Evolutionary conservation across 176 grass and related monocot species (phyloP).

Genomic region (Avena atlantica): DNA sequence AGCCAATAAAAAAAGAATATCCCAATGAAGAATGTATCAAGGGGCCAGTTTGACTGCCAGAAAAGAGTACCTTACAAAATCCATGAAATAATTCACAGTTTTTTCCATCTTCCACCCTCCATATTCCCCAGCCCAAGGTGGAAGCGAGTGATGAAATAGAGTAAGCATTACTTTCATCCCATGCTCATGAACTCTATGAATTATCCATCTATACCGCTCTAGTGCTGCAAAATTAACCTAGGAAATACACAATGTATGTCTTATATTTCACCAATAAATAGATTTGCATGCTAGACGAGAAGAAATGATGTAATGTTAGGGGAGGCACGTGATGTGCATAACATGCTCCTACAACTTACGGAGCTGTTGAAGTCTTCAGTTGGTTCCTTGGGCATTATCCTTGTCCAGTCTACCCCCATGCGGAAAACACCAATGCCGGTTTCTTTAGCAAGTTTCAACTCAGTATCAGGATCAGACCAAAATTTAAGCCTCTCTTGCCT

Average conservation of each 20-base stretch:
- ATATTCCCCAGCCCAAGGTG: conserved; percentile 95
- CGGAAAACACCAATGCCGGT: conserved; percentile 79
- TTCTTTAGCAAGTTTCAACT: conserved; percentile 91
- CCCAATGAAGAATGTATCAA: conserved; percentile 20
- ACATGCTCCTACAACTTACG: conserved; percentile 52
- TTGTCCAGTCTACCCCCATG: conserved; percentile 93
- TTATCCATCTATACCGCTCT: conserved; percentile 90
- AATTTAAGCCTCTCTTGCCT: conserved; percentile 93
- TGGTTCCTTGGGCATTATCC: conserved; percentile 84
- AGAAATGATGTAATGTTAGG: conserved; percentile 18
- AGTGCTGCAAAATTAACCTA: conserved; percentile 96
- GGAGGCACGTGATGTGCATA: conserved; percentile 18
- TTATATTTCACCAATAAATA: conserved; percentile 34
- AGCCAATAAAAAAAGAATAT: conserved; percentile 26
- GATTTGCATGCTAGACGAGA: conserved; percentile 13
- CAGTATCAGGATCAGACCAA: conserved; percentile 96
- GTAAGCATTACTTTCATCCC: conserved; percentile 99
- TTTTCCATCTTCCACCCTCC: conserved; percentile 96
- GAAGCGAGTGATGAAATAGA: conserved; percentile 90
- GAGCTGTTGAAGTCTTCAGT: conserved; percentile 56
- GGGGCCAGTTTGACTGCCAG: background rate
- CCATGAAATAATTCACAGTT: conserved; percentile 83
- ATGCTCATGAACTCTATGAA: conserved; percentile 74
- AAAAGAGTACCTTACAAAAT: conserved; percentile 77
- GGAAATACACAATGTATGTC: conserved; percentile 32